phyloP scores from a whole-genome alignment of 164 flowering plant species.

The Sextonia rubra region DNA sequence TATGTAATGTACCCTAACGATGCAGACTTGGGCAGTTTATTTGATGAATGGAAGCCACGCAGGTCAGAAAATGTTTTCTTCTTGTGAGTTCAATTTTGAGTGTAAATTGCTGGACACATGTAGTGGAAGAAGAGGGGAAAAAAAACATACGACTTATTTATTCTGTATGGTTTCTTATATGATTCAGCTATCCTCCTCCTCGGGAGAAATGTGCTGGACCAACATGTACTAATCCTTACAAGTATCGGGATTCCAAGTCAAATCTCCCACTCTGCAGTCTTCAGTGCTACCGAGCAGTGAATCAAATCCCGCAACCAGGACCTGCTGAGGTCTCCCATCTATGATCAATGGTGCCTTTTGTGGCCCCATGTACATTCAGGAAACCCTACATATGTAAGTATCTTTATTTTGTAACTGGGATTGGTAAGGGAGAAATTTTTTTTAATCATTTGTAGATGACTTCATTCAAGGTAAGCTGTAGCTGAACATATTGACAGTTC shows the following conservation, averaged over 20 bases:
- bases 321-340: slow-evolving; percentile 20
- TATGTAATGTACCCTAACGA: slow-evolving; percentile 12
- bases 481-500: neutral
- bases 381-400: neutral
- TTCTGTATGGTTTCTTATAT: slow-evolving; percentile 10
- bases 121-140: neutral
- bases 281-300: slow-evolving; percentile 74
- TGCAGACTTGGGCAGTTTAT: slow-evolving; percentile 12
- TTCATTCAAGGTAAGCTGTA: neutral
- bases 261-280: slow-evolving; percentile 92
- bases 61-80: slow-evolving; percentile 4
- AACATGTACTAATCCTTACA: slow-evolving; percentile 62
- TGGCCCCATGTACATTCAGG: slow-evolving; percentile 1
- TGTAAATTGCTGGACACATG: neutral
- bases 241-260: slow-evolving; percentile 76
- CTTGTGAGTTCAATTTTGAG: neutral
- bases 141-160: too few relatives aligned
- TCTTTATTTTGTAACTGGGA: neutral
- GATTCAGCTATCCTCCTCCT: slow-evolving; percentile 79
- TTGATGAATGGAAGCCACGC: slow-evolving; percentile 6
- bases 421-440: neutral
- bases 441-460: neutral
- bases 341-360: neutral
- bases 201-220: slow-evolving; percentile 89
- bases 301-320: slow-evolving; percentile 26